Conservation (phyloP, 371 early-diverging fungal species). For the Circinella umbellata region DNA sequence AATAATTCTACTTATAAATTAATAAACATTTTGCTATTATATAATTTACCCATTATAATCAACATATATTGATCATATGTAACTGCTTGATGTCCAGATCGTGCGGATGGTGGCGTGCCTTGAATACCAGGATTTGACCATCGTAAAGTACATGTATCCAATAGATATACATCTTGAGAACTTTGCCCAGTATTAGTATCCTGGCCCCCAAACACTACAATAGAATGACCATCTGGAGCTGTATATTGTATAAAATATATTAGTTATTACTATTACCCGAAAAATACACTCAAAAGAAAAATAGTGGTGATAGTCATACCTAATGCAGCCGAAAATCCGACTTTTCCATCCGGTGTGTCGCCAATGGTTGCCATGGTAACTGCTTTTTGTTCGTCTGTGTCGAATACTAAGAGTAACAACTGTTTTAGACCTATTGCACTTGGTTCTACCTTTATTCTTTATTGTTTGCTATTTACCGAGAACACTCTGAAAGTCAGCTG, state of each 20-base stretch:
- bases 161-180: slow-evolving; percentile 34
- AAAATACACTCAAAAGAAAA: neutral
- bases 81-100: slow-evolving; percentile 42
- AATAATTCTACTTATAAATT: too few species aligned
- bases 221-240: slow-evolving; percentile 48
- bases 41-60: slow-evolving; percentile 33
- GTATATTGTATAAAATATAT: neutral
- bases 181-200: neutral
- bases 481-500: slow-evolving; percentile 45
- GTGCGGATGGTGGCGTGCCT: slow-evolving; percentile 33
- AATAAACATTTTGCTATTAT: neutral
- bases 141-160: slow-evolving; percentile 45
- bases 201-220: slow-evolving; percentile 46
- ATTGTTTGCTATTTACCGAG: slow-evolving; percentile 28
- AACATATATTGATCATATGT: slow-evolving; percentile 48
- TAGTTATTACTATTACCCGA: too few species aligned
- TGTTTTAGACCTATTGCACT: neutral
- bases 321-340: slow-evolving; percentile 39
- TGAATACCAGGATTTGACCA: slow-evolving; percentile 37
- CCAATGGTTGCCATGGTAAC: slow-evolving; percentile 45
- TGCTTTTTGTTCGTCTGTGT: slow-evolving; percentile 34
- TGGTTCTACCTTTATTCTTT: neutral
- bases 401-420: slow-evolving; percentile 28
- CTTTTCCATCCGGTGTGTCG: slow-evolving; percentile 33
- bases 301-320: slow-evolving; percentile 17